Evolutionary conservation across 2,329 filamentous ascomycete species (phyloP), one percentile per base, ranked within the genome.

Genomic region (Hymenoscyphus occultus): DNA sequence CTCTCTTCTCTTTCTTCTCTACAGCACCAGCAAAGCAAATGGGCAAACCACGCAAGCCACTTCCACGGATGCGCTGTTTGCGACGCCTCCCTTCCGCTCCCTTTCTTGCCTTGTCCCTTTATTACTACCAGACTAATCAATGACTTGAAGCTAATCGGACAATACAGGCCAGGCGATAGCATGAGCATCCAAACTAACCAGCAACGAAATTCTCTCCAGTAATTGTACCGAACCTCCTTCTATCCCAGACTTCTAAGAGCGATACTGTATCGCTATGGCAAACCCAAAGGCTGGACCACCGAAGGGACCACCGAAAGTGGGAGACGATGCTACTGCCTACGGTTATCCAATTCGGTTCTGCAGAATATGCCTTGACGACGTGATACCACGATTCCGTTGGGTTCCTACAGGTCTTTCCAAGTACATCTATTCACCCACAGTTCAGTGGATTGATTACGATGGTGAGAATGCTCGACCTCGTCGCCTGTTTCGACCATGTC

Each of bases 401-500:
- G 79, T 81, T 14, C 80, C 82, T 12, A 82, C 85, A 64, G 80
- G 79, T 64, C 72, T 87, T 28, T 83, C 86, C 31, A 80, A 80
- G 31, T 82, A 87, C 61, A 77, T 90, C 56, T 78, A 83, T 35
- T 75, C 75, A 54, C 83, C 86, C 19, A 81, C 82, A 60, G 86
- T 90, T 57, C 81, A 82, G 22, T 97, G 96, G 74, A 83, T 88
- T 61, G 93, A 91, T 31, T 86, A 90, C 67, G 90, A 92, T 69
- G 83, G 87, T 69, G 83, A 87, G 6, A 83, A 89, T 35, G 35
- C 6, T 35, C 9, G 35, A 69, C 84, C 90, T 39, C 92, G 92
- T 48, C 88, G 92, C 60, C 81, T 99, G 35, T 85, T 98, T 71
- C 90, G 90, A 62, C 95, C 95, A 42, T 99, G 95, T 82, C 88